Evolutionary conservation across 106 monocot species (phyloP).

Genomic region (Triglochin maritima): DNA sequence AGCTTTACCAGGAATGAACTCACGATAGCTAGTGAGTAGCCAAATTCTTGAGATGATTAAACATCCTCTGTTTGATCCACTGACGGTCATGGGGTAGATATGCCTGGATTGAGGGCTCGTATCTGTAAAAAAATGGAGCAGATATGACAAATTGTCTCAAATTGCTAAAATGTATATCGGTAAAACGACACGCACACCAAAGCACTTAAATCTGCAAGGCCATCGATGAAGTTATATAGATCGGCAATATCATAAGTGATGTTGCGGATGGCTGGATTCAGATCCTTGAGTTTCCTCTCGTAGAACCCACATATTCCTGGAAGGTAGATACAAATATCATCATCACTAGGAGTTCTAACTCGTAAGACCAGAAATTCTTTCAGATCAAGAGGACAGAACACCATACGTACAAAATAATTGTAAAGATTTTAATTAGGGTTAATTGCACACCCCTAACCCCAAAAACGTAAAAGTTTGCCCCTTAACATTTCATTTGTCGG

Average conservation of each 20-base stretch:
- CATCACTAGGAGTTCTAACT: too few relatives aligned
- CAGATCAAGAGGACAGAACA: too few relatives aligned
- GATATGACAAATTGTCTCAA: neutral
- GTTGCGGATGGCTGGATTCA: slow-evolving; percentile 50
- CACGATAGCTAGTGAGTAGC: slow-evolving; percentile 4
- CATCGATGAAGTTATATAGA: slow-evolving; percentile 72
- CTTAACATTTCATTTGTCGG: too few relatives aligned
- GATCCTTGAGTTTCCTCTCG: slow-evolving; percentile 70
- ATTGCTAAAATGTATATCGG: neutral
- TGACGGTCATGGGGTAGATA: slow-evolving; percentile 26
- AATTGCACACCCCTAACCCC: too few relatives aligned
- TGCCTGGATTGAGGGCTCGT: slow-evolving; percentile 18
- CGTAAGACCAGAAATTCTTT: too few relatives aligned
- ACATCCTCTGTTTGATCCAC: slow-evolving; percentile 27
- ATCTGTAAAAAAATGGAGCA: slow-evolving; percentile 5
- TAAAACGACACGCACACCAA: slow-evolving; percentile 31
- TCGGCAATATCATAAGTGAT: slow-evolving; percentile 66
- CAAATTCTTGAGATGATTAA: slow-evolving; percentile 21
- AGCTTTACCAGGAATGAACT: neutral
- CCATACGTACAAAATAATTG: too few relatives aligned
- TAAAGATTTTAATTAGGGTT: too few relatives aligned
- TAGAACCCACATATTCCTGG: slow-evolving; percentile 65
- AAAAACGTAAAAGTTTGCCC: too few relatives aligned
- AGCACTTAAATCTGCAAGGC: slow-evolving; percentile 53
- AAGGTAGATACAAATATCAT: neutral